Evolutionary conservation across 2,329 filamentous ascomycete species (phyloP).

Genomic region (Sclerotiophoma versabilis): DNA sequence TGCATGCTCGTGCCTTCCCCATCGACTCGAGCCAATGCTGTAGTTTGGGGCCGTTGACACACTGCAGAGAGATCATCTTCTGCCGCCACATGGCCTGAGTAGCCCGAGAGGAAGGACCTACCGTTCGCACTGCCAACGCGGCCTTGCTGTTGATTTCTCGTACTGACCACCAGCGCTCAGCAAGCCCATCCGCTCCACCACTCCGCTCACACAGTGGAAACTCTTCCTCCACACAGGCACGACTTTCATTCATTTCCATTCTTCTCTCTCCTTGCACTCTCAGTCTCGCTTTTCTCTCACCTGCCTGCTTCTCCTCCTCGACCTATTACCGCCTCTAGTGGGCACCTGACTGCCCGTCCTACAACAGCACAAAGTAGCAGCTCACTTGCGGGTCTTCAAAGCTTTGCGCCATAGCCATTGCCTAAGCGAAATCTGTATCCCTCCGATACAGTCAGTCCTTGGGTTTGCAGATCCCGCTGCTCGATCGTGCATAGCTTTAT

Average conservation of each 20-base stretch:
- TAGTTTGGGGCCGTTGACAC: background rate
- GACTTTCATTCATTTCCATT: constrained; percentile 36
- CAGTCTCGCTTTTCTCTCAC: constrained; percentile 11
- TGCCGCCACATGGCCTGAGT: constrained; percentile 17
- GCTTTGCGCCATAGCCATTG: background rate
- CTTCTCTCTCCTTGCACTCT: constrained; percentile 9
- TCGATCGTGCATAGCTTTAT: background rate
- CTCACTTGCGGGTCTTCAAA: background rate
- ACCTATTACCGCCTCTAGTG: constrained; percentile 12
- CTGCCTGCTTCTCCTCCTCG: constrained; percentile 11
- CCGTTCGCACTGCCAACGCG: constrained; percentile 25
- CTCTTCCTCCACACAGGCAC: constrained; percentile 15
- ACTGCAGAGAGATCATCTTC: background rate
- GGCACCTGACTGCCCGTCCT: constrained; percentile 11
- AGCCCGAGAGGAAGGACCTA: constrained; percentile 34
- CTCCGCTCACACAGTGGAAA: constrained; percentile 19
- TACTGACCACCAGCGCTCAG: constrained; percentile 32
- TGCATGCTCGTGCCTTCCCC: constrained; percentile 19
- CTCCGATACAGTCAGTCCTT: background rate
- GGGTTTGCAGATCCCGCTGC: background rate
- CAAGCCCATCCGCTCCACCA: too few relatives aligned
- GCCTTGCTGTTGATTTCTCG: constrained; percentile 25
- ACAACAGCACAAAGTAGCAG: background rate
- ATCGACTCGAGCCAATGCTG: constrained; percentile 9
- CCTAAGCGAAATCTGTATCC: background rate